phyloP scores from a whole-genome alignment of 1,284 basidiomycete genomes.

The Neotropicomus parvogracilis region DNA sequence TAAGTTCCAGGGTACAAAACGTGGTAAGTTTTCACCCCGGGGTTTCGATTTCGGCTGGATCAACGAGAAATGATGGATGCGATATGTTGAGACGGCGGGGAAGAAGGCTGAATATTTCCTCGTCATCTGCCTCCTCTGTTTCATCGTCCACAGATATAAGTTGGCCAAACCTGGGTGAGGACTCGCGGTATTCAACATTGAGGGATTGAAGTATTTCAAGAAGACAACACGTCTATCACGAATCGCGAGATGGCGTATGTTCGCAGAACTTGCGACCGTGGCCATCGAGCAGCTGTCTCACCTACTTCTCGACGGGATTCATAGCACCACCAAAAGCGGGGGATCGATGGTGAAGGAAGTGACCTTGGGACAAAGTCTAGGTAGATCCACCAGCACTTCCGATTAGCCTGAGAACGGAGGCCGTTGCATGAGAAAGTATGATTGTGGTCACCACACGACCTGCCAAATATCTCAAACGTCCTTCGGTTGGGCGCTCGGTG shows the following conservation, averaged over 20 bases:
- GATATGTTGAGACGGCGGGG: conserved; percentile 10
- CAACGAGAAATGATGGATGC: conserved; percentile 5
- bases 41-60: conserved; percentile 8
- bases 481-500: conserved; percentile 64
- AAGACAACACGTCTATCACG: conserved; percentile 11
- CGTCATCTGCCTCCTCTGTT: background rate
- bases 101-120: conserved; percentile 9
- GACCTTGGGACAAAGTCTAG: conserved; percentile 15
- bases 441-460: conserved; percentile 10
- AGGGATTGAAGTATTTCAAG: conserved; percentile 3
- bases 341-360: conserved; percentile 13
- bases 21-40: no score
- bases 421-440: conserved; percentile 6
- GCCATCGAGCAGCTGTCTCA: conserved; percentile 15
- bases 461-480: conserved; percentile 34
- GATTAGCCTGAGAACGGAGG: conserved; percentile 1
- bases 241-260: conserved; percentile 8
- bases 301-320: conserved; percentile 7
- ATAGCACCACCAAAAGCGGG: conserved; percentile 2
- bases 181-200: conserved; percentile 2
- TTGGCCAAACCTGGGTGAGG: conserved; percentile 6
- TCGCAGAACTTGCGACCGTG: conserved; percentile 2
- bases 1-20: no score
- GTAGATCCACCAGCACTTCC: conserved; percentile 11
- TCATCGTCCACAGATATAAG: background rate